These are phyloP conservation scores for Fusarium circinatum DNA, from an alignment of 2,329 filamentous ascomycete species.

Conservation along the genomic window DNA sequence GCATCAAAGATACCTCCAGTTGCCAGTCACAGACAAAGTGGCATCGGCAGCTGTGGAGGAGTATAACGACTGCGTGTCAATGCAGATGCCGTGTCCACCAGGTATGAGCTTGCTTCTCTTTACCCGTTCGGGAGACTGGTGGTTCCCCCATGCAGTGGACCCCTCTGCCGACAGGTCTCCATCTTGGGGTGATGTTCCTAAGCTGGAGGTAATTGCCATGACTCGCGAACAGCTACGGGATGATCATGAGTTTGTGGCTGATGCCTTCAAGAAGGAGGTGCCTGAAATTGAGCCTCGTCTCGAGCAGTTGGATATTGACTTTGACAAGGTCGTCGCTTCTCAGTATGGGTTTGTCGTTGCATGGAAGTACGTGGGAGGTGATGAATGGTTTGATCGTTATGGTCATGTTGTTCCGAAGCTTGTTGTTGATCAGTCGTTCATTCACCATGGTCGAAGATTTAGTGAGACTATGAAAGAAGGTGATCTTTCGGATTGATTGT, in stretches of 20 bases:
- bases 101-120: background rate
- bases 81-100: background rate
- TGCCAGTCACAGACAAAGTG: background rate
- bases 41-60: background rate
- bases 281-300: background rate
- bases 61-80: background rate
- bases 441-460: background rate
- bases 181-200: background rate
- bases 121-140: background rate
- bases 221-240: background rate
- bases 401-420: background rate
- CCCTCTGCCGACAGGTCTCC: background rate
- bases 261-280: background rate
- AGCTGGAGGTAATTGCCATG: background rate
- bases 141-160: background rate
- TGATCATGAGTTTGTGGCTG: background rate
- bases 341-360: background rate
- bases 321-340: background rate
- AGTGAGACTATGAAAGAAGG: background rate
- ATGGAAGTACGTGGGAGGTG: background rate
- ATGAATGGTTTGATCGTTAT: background rate
- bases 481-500: fast-evolving
- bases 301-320: background rate
- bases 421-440: background rate
- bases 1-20: background rate